Evolutionary conservation across 768 basidiomycete genomes (phyloP).

Genomic region (Rhizopogon vinicolor): DNA sequence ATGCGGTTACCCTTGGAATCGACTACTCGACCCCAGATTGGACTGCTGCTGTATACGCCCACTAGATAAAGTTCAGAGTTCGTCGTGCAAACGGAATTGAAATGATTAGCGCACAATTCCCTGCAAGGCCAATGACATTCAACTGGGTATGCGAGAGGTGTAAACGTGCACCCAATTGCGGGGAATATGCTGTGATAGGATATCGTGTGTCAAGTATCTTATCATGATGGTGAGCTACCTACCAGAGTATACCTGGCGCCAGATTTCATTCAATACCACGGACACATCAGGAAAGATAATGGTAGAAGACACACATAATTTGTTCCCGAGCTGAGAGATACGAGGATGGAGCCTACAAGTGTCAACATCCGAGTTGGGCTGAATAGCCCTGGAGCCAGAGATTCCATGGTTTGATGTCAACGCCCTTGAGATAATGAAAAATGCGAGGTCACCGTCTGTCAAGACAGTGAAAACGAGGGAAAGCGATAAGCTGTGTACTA

Average conservation of each 20-base stretch:
- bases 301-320: conserved; percentile 55
- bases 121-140: conserved; percentile 77
- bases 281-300: background rate
- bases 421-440: background rate
- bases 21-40: conserved; percentile 75
- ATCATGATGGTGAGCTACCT: background rate
- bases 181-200: conserved; percentile 64
- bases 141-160: conserved; percentile 74
- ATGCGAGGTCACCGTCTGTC: background rate
- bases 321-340: conserved; percentile 62
- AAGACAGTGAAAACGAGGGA: background rate
- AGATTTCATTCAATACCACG: background rate
- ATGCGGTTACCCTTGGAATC: conserved; percentile 71
- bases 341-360: conserved; percentile 52
- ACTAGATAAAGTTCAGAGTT: conserved; percentile 32
- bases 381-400: conserved; percentile 25
- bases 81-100: background rate
- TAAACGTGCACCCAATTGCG: conserved; percentile 78
- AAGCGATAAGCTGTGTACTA: background rate
- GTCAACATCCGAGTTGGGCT: conserved; percentile 41
- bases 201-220: background rate
- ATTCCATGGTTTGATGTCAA: conserved; percentile 1
- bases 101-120: conserved; percentile 49
- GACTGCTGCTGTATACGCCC: conserved; percentile 74
- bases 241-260: conserved; percentile 26